These are phyloP conservation scores for Camillea tinctor DNA, from an alignment of 2,329 filamentous ascomycete species.

Conservation along the genomic window DNA sequence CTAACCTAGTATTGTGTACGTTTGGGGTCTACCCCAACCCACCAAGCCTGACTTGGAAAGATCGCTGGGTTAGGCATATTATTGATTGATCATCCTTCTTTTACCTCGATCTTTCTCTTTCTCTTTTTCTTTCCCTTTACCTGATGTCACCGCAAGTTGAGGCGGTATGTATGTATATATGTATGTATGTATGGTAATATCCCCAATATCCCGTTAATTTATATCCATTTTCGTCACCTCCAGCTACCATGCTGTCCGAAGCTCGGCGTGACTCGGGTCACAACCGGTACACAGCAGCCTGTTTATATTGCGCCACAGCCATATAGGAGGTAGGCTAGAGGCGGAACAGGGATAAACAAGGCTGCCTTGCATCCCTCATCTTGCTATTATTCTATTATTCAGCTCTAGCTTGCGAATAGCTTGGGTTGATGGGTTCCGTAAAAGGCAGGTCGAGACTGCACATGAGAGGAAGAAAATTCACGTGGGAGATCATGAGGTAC, in stretches of 20 bases:
- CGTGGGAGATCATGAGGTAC: slow-evolving; percentile 23
- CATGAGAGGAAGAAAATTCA: slow-evolving; percentile 20
- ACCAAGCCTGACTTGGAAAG: background rate
- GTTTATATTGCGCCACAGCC: background rate
- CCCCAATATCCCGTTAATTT: background rate
- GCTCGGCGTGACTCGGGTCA: background rate
- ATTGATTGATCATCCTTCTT: background rate
- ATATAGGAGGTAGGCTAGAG: background rate
- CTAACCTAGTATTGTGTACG: too few relatives aligned
- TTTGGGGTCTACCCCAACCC: background rate
- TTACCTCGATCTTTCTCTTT: background rate
- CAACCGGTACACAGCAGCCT: background rate
- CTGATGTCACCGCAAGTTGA: background rate
- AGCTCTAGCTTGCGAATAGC: background rate
- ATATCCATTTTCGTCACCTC: background rate
- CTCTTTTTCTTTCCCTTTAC: background rate
- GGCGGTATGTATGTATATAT: too few relatives aligned
- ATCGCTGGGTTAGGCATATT: background rate
- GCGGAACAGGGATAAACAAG: background rate
- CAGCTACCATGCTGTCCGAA: background rate
- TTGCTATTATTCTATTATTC: background rate
- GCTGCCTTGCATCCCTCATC: background rate
- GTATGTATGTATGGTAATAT: background rate
- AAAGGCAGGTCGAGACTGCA: slow-evolving; percentile 19
- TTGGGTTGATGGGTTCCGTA: slow-evolving; percentile 20